Evolutionary conservation across 805 yeast genomes (phyloP).

Genomic region (Cyberlindnera lachancei): DNA sequence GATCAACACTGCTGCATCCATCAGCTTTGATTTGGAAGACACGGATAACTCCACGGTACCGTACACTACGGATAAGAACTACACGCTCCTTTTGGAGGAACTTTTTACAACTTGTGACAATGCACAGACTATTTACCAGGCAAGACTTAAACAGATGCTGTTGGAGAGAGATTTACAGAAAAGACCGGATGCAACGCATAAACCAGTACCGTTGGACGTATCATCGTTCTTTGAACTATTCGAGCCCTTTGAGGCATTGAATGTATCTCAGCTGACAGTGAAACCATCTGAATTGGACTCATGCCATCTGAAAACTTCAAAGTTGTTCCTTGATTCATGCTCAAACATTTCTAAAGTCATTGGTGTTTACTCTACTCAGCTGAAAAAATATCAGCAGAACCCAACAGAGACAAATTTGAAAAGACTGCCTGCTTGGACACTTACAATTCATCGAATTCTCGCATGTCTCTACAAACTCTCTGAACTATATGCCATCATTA

Average conservation of each 20-base stretch:
- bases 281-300: constrained; percentile 19
- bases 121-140: constrained; percentile 23
- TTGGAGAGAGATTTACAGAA: constrained; percentile 26
- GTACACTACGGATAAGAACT: constrained; percentile 4
- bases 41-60: constrained; percentile 9
- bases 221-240: constrained; percentile 25
- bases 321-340: constrained; percentile 20
- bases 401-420: constrained; percentile 18
- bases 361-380: constrained; percentile 18
- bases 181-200: constrained; percentile 24
- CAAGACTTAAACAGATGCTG: constrained; percentile 22
- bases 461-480: constrained; percentile 30
- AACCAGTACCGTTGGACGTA: constrained; percentile 22
- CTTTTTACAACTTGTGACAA: constrained; percentile 20
- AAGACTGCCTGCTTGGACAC: constrained; percentile 30
- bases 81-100: constrained; percentile 4
- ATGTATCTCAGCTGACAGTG: constrained; percentile 26
- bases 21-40: constrained; percentile 20
- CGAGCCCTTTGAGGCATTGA: constrained; percentile 27
- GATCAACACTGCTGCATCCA: constrained; percentile 4
- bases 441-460: constrained; percentile 40
- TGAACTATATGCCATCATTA: constrained; percentile 33
- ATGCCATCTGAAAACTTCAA: constrained; percentile 23
- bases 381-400: constrained; percentile 20
- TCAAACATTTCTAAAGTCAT: constrained; percentile 17